These are phyloP conservation scores for Penicillium bialowiezense DNA, from an alignment of 495 filamentous ascomycete species.

Conservation along the genomic window DNA sequence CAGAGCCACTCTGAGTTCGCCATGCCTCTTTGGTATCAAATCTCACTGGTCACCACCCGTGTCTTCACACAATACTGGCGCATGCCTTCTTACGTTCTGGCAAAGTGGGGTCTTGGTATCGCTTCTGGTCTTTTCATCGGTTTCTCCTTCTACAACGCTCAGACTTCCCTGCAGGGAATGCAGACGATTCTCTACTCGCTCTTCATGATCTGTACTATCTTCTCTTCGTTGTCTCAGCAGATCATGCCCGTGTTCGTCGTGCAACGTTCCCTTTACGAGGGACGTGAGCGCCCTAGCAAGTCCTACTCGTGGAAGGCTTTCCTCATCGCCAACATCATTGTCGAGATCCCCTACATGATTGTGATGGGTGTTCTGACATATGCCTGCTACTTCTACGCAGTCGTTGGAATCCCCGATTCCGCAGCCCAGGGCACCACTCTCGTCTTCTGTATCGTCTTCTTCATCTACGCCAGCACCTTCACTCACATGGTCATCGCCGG, in stretches of 20 bases:
- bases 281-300: slow-evolving; percentile 64
- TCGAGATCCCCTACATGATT: slow-evolving; percentile 49
- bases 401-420: slow-evolving; percentile 39
- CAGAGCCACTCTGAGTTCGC: slow-evolving; percentile 38
- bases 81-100: slow-evolving; percentile 46
- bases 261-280: slow-evolving; percentile 62
- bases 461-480: slow-evolving; percentile 48
- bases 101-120: slow-evolving; percentile 34
- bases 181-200: slow-evolving; percentile 55
- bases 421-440: slow-evolving; percentile 48
- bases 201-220: slow-evolving; percentile 60
- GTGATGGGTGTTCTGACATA: slow-evolving; percentile 41
- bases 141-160: slow-evolving; percentile 54
- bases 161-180: slow-evolving; percentile 46
- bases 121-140: slow-evolving; percentile 57
- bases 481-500: slow-evolving; percentile 58
- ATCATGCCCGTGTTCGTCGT: slow-evolving; percentile 65
- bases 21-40: slow-evolving; percentile 47
- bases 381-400: slow-evolving; percentile 49
- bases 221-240: slow-evolving; percentile 47
- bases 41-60: slow-evolving; percentile 43
- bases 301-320: slow-evolving; percentile 73
- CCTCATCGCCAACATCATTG: slow-evolving; percentile 58
- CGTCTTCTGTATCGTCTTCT: slow-evolving; percentile 47
- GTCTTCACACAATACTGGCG: slow-evolving; percentile 54